phyloP scores from a whole-genome alignment of 495 filamentous ascomycete species.

The Penicillium psychrofluorescens region DNA sequence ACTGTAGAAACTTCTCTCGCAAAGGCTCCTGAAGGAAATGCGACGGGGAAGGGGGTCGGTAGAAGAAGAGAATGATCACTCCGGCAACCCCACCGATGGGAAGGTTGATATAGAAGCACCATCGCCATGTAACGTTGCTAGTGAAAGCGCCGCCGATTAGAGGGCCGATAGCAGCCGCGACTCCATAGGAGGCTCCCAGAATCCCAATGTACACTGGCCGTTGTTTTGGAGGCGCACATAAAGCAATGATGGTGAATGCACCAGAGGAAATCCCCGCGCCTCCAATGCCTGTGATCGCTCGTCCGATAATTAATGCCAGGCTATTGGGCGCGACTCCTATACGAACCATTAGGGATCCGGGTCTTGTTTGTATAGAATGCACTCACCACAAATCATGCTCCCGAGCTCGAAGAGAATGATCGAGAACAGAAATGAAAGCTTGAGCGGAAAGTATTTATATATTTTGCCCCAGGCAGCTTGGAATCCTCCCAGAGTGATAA shows the following conservation, averaged over 20 bases:
- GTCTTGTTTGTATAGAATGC: too few species aligned
- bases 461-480: constrained; percentile 70
- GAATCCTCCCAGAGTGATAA: constrained; percentile 67
- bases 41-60: constrained; percentile 43
- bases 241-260: constrained; percentile 68
- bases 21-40: constrained; percentile 16
- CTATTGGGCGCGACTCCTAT: constrained; percentile 57
- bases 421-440: constrained; percentile 62
- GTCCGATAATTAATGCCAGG: constrained; percentile 69
- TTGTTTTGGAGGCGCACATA: constrained; percentile 62
- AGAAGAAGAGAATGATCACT: constrained; percentile 48
- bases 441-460: constrained; percentile 72
- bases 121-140: constrained; percentile 51
- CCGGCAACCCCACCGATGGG: constrained; percentile 63
- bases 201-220: constrained; percentile 68
- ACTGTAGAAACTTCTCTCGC: constrained; percentile 43
- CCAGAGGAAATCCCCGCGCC: constrained; percentile 78
- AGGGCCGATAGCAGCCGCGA: constrained; percentile 73
- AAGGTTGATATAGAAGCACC: constrained; percentile 61
- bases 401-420: constrained; percentile 79
- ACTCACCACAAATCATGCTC: constrained; percentile 61
- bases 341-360: too few species aligned
- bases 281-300: constrained; percentile 78
- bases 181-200: constrained; percentile 70
- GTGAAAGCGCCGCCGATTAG: constrained; percentile 58